Evolutionary conservation across 345 rosid species (phyloP).

Genomic region (Rubroshorea leprosula): DNA sequence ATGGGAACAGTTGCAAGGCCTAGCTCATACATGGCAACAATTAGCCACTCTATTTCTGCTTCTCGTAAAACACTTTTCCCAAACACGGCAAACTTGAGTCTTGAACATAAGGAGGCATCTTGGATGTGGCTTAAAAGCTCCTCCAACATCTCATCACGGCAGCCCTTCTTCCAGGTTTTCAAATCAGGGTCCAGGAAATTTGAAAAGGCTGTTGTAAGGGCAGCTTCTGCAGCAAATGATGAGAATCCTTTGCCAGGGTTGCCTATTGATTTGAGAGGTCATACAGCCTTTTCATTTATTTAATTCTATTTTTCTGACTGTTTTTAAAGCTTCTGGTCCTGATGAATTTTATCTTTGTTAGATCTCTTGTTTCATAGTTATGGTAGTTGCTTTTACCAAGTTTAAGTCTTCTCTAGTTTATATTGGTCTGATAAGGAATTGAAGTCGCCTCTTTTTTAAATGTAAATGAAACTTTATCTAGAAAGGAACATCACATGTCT

Average conservation of each 20-base stretch:
- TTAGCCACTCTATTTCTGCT: constrained; percentile 29
- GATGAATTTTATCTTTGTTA: not conserved
- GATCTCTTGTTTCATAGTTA: not conserved
- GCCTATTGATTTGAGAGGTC: constrained; percentile 56
- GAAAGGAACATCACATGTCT: too few relatives aligned
- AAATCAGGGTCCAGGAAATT: constrained; percentile 15
- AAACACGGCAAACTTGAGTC: constrained; percentile 15
- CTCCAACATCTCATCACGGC: constrained; percentile 29
- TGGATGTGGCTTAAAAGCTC: constrained; percentile 33
- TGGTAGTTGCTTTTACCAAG: not conserved
- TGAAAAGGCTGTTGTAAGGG: constrained; percentile 25
- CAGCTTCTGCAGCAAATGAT: constrained; percentile 29
- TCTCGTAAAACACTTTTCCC: constrained; percentile 15
- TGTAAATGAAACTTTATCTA: too few relatives aligned
- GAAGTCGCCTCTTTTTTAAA: too few relatives aligned
- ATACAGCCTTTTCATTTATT: not conserved
- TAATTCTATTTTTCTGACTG: too few relatives aligned
- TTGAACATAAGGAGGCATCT: constrained; percentile 24
- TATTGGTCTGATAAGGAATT: too few relatives aligned
- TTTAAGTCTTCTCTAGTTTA: not conserved
- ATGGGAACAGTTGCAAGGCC: constrained; percentile 29
- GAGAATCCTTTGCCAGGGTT: constrained; percentile 37
- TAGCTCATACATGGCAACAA: constrained; percentile 27
- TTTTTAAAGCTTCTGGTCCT: not conserved
- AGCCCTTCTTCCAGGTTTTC: constrained; percentile 22